Conservation (phyloP, 169 alveolate species). For the Cryptosporidium baileyi region DNA sequence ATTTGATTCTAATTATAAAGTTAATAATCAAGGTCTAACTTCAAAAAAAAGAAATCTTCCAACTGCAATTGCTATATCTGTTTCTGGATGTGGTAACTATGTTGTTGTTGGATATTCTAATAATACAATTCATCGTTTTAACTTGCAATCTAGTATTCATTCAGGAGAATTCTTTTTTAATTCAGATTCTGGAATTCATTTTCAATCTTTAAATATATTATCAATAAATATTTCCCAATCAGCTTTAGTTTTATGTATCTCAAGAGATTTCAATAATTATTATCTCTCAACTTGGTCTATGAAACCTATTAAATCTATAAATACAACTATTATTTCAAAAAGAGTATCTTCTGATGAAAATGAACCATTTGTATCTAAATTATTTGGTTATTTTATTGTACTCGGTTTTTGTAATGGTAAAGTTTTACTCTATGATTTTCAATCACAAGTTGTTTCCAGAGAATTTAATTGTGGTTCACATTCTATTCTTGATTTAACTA, state of each 20-base stretch:
- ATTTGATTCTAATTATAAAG: slow-evolving; percentile 11
- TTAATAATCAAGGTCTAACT: slow-evolving; percentile 35
- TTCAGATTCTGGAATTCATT: slow-evolving; percentile 1
- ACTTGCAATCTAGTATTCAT: slow-evolving; percentile 85
- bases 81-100: slow-evolving; percentile 92
- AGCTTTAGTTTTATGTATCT: slow-evolving; percentile 24
- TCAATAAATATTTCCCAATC: slow-evolving; percentile 33
- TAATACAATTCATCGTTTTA: slow-evolving; percentile 88
- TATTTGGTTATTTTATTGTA: slow-evolving; percentile 29
- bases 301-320: slow-evolving; percentile 8
- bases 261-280: slow-evolving; percentile 15
- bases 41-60: slow-evolving; percentile 21
- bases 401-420: slow-evolving; percentile 40
- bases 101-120: slow-evolving; percentile 90
- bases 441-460: slow-evolving; percentile 50
- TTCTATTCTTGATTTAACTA: slow-evolving; percentile 17
- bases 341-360: background rate
- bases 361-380: slow-evolving; percentile 14
- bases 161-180: slow-evolving; percentile 62
- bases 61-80: slow-evolving; percentile 83
- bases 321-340: slow-evolving; percentile 8
- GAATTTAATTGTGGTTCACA: slow-evolving; percentile 28
- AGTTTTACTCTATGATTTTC: slow-evolving; percentile 57
- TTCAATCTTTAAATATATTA: slow-evolving; percentile 7
- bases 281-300: slow-evolving; percentile 47